Evolutionary conservation across 1,284 basidiomycete species (phyloP), one percentile per base, ranked within the genome.

Genomic region (Stygiomarasmius scandens): DNA sequence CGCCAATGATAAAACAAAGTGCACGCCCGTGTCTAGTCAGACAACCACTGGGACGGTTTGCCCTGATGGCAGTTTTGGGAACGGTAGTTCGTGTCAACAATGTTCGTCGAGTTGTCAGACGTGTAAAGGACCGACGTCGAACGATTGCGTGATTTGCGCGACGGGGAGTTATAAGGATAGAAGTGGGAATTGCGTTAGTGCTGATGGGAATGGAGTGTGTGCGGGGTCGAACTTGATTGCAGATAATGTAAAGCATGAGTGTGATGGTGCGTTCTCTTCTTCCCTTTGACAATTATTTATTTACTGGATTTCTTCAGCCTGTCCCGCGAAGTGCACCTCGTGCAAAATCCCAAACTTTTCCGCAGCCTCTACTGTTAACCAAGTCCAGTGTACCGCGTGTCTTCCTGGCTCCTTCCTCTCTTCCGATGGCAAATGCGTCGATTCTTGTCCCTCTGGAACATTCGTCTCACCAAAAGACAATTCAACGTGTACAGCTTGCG

Each of bases 231-330:
- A 77, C 60, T 71, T 90, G 58, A 81, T 94, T 43, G 90, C 84
- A n/a, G 89, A 94, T 64, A 92, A 92, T 64, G 81, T 83, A 65
- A 94, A 93, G 74, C 75, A 82, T 22, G 82, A 85, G 63, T 94
- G 92, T 66, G 90, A 93, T 66, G 81, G 91, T 92, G 66, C 69
- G 89, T 80, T 2, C 36, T 49, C 58, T 44, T 38, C 23, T 47
- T 50, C 45, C 54, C 19, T 44, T 10, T 56, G 25, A 48, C 49
- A 60, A 41, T 64, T 46, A 9, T 22, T 54, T 16, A 45, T 56
- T 19, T 25, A 11, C 29, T 32, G 12, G 5, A 5, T 32, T 32
- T 32, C 29, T n/a, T 32, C 61, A 91, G 89, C 80, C 56, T 93
- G 90, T 70, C 88, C 90, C 6, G 75, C 87, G 1, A 90, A 89